These are phyloP conservation scores for Candida bentonensis DNA, from an alignment of 805 yeast genomes.

Conservation along the genomic window DNA sequence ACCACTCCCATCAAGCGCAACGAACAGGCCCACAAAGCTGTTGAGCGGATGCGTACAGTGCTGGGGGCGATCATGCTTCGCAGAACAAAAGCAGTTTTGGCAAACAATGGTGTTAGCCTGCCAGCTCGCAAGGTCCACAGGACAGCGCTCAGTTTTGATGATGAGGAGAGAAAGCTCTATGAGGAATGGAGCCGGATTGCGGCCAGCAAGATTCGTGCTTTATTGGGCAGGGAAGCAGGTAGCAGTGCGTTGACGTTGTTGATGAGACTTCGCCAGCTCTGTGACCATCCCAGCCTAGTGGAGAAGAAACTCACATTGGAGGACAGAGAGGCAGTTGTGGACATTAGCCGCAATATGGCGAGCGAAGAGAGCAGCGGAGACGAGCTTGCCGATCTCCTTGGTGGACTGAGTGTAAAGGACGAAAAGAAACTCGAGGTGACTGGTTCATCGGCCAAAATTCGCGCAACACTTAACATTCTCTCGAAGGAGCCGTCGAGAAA, in stretches of 20 bases:
- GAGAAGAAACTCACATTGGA: neutral
- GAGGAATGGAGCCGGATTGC: constrained; percentile 11
- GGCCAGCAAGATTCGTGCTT: neutral
- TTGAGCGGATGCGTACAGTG: constrained; percentile 16
- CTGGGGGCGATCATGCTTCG: constrained; percentile 29
- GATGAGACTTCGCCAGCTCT: constrained; percentile 25
- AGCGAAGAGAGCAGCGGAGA: too few species aligned
- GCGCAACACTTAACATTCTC: constrained; percentile 22
- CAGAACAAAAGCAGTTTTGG: constrained; percentile 29
- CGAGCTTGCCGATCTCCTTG: constrained; percentile 17
- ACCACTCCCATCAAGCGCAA: constrained; percentile 14
- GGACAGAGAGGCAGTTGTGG: neutral
- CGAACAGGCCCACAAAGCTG: constrained; percentile 8
- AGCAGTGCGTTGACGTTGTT: constrained; percentile 18
- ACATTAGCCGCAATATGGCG: too few species aligned
- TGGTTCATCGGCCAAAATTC: constrained; percentile 23
- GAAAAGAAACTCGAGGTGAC: constrained; percentile 9
- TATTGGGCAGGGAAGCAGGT: constrained; percentile 3
- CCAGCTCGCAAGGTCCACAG: constrained; percentile 14
- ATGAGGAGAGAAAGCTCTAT: constrained; percentile 19
- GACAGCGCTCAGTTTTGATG: constrained; percentile 14
- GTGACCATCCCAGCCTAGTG: constrained; percentile 22
- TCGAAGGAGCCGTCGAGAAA: constrained; percentile 22
- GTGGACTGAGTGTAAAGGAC: constrained; percentile 8
- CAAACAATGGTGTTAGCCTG: constrained; percentile 10